These are phyloP conservation scores for Talaromyces piceae DNA, from an alignment of 2,329 filamentous ascomycete species.

Conservation along the genomic window DNA sequence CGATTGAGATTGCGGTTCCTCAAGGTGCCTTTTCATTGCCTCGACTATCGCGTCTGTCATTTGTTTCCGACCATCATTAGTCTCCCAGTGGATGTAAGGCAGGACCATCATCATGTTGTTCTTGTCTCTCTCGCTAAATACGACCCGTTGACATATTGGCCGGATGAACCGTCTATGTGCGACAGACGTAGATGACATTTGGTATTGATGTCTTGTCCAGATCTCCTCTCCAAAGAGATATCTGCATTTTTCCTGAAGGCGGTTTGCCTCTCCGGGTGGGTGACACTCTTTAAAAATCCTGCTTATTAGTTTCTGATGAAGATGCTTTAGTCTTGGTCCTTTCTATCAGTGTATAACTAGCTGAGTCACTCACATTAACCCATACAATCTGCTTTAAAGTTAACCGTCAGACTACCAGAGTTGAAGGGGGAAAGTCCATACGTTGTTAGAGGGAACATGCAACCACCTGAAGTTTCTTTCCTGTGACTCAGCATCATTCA, in stretches of 20 bases:
- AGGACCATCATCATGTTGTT: conserved; percentile 4
- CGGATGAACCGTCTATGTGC: conserved; percentile 5
- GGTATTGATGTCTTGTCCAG: conserved; percentile 6
- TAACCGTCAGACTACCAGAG: background rate
- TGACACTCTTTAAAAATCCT: background rate
- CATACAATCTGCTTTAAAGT: background rate
- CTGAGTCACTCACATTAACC: background rate
- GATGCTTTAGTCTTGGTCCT: background rate
- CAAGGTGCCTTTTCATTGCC: conserved; percentile 1
- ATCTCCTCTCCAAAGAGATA: conserved; percentile 4
- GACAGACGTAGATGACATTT: conserved; percentile 5
- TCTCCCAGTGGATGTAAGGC: conserved; percentile 6
- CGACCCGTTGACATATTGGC: conserved; percentile 2
- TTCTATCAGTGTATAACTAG: background rate
- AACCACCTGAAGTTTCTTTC: background rate
- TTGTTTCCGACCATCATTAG: background rate
- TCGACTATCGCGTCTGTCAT: conserved; percentile 6
- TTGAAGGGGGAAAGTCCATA: background rate
- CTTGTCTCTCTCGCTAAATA: background rate
- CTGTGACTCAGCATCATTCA: background rate
- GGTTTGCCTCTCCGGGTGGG: background rate
- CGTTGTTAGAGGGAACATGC: background rate
- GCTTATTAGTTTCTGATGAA: background rate
- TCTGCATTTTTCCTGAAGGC: conserved; percentile 6
- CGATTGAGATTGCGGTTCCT: background rate